These are phyloP conservation scores for Flaveria robusta DNA, from an alignment of 129 eudicot species.

Conservation along the genomic window DNA sequence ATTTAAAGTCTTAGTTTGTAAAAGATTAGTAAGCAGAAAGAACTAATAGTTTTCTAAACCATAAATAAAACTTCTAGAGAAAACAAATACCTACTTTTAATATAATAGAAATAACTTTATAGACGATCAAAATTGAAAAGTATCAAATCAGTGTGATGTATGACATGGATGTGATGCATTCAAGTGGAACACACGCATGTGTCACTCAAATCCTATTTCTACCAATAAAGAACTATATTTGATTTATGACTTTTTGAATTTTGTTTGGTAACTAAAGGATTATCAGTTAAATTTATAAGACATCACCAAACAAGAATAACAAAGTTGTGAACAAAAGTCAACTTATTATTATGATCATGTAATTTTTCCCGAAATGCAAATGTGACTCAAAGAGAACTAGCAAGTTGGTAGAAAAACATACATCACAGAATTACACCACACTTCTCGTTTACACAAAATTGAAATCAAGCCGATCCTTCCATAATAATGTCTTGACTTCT, in stretches of 20 bases:
- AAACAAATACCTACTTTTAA: slow-evolving; percentile 39
- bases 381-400: no score
- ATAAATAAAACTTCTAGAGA: not conserved
- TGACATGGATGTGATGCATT: slow-evolving; percentile 30
- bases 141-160: slow-evolving; percentile 30
- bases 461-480: no score
- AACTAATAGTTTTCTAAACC: not conserved
- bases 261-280: not conserved
- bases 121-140: slow-evolving; percentile 21
- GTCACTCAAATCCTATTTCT: slow-evolving; percentile 22
- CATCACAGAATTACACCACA: no score
- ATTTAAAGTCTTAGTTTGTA: no score
- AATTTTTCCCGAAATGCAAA: no score
- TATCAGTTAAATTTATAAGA: not conserved
- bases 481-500: no score
- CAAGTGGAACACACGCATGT: slow-evolving; percentile 42
- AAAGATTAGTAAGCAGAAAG: no score
- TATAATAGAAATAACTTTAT: slow-evolving; percentile 19
- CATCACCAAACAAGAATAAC: not conserved
- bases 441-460: no score
- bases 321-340: not conserved
- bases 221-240: not conserved
- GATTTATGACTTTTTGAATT: not conserved
- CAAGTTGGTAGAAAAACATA: no score
- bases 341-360: not conserved